phyloP scores from a whole-genome alignment of 352 stramenopile genomes.

The Pythium aquatile region DNA sequence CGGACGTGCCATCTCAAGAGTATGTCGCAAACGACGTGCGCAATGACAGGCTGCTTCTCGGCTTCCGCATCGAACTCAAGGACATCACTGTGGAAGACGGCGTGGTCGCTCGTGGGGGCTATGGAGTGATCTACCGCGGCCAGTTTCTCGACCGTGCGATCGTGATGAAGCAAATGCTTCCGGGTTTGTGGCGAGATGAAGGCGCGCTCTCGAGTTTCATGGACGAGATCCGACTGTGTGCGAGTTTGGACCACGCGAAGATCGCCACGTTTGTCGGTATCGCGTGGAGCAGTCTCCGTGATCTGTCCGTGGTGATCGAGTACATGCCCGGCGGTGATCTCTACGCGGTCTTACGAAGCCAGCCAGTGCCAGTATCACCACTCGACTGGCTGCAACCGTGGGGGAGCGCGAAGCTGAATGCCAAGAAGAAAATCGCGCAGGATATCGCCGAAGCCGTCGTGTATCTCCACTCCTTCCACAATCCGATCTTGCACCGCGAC shows the following conservation, averaged over 20 bases:
- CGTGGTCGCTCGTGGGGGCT: slow-evolving; percentile 4
- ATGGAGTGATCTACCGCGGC: slow-evolving; percentile 10
- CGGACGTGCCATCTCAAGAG: not conserved
- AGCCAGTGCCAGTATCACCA: not conserved
- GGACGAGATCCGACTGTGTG: slow-evolving; percentile 33
- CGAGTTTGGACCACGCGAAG: slow-evolving; percentile 28
- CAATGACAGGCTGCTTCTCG: not conserved
- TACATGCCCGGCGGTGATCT: slow-evolving; percentile 30
- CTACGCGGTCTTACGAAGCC: slow-evolving; percentile 2
- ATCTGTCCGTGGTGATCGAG: slow-evolving; percentile 32
- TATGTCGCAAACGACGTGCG: not conserved
- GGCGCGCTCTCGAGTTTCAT: slow-evolving; percentile 25
- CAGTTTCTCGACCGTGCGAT: not conserved
- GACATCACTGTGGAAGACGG: not conserved
- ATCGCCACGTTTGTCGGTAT: slow-evolving; percentile 29
- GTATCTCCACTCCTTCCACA: slow-evolving; percentile 22
- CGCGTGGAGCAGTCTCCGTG: slow-evolving; percentile 27
- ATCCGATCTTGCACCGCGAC: slow-evolving; percentile 20
- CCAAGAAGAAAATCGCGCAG: slow-evolving; percentile 10
- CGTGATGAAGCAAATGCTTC: slow-evolving; percentile 14
- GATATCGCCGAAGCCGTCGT: slow-evolving; percentile 19
- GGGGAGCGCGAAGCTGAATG: not conserved
- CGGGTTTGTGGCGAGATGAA: slow-evolving; percentile 22
- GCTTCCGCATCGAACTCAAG: slow-evolving; percentile 5
- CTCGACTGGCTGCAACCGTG: not conserved